phyloP scores from a whole-genome alignment of 495 filamentous ascomycete species.

The Neurospora tetraspora region DNA sequence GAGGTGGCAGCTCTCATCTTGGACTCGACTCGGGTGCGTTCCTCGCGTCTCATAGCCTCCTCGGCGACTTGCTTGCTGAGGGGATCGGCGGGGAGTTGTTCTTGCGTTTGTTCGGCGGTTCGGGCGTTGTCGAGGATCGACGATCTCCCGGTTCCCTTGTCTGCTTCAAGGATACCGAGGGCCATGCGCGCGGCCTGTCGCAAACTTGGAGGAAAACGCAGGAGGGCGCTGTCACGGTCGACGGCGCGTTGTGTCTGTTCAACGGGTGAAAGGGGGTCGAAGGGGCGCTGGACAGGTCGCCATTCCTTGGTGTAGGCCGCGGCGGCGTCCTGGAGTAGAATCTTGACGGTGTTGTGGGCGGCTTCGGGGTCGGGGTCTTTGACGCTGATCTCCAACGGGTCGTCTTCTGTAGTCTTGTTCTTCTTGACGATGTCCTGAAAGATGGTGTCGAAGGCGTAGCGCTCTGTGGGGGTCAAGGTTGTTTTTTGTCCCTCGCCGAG shows the following conservation, averaged over 20 bases:
- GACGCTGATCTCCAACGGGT: background rate
- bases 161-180: conserved; percentile 19
- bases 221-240: conserved; percentile 25
- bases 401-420: background rate
- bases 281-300: conserved; percentile 6
- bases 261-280: conserved; percentile 7
- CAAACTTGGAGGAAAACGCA: conserved; percentile 30
- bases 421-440: conserved; percentile 39
- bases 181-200: conserved; percentile 29
- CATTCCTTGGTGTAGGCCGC: conserved; percentile 4
- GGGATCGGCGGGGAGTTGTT: background rate
- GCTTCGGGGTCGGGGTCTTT: background rate
- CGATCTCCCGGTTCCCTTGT: background rate
- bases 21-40: conserved; percentile 35
- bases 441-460: conserved; percentile 46
- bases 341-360: conserved; percentile 12
- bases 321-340: conserved; percentile 28
- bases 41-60: conserved; percentile 27
- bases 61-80: conserved; percentile 15
- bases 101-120: background rate
- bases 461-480: conserved; percentile 50
- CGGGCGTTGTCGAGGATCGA: background rate
- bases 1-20: conserved; percentile 41
- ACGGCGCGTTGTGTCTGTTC: conserved; percentile 5
- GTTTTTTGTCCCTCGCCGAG: conserved; percentile 12